Conservation (phyloP, 2,329 filamentous ascomycete genomes). For the Cryphonectria parasitica region DNA sequence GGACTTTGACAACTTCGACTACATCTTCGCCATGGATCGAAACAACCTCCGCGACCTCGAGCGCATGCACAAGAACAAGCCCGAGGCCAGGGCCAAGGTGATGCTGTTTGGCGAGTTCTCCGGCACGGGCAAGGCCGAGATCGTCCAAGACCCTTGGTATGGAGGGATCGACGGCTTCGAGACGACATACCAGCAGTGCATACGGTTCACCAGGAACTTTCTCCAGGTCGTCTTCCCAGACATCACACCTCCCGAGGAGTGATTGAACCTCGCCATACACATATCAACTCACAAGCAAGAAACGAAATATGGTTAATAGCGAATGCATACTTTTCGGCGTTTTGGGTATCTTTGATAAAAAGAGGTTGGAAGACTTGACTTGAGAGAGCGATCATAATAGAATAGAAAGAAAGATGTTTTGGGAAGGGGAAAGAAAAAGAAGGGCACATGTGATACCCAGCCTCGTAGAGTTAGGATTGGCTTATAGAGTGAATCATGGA, state of each 20-base stretch:
- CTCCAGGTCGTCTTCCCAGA: constrained; percentile 61
- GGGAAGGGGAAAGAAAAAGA: not conserved
- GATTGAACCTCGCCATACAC: constrained; percentile 6
- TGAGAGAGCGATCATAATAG: not conserved
- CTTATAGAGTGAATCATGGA: not conserved
- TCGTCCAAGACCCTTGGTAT: constrained; percentile 90
- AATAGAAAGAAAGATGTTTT: not conserved
- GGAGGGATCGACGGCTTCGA: constrained; percentile 82
- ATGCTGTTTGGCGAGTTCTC: constrained; percentile 86
- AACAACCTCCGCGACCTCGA: constrained; percentile 76
- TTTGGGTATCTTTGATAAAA: not conserved
- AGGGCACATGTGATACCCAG: constrained; percentile 4
- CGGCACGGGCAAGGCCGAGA: constrained; percentile 67
- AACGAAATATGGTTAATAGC: not conserved
- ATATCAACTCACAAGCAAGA: not conserved
- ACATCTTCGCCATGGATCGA: constrained; percentile 92
- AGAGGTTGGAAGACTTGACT: not conserved
- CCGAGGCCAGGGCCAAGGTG: constrained; percentile 65
- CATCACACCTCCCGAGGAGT: constrained; percentile 31
- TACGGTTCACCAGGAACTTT: constrained; percentile 77
- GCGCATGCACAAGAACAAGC: constrained; percentile 60
- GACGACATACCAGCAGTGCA: constrained; percentile 82
- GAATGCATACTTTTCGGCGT: not conserved
- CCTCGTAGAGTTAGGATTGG: not conserved
- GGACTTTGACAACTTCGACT: constrained; percentile 88